phyloP scores from a whole-genome alignment of 768 basidiomycete genomes.

The Kwoniella dendrophila region DNA sequence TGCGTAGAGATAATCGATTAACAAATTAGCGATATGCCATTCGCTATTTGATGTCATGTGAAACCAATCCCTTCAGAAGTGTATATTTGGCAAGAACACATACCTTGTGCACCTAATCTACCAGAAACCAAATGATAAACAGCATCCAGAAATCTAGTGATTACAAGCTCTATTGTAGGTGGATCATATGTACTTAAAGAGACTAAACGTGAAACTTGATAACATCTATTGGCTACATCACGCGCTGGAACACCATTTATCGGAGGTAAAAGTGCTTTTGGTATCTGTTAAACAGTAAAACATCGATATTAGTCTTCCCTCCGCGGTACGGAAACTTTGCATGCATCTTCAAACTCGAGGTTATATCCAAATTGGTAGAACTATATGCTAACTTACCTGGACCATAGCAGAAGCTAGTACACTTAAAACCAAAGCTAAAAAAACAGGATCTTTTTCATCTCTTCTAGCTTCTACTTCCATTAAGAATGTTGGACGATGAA shows the following conservation, averaged over 20 bases:
- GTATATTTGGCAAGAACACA: background rate
- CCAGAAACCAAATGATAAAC: slow-evolving; percentile 11
- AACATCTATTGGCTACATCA: slow-evolving; percentile 7
- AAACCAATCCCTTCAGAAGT: background rate
- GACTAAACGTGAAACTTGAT: slow-evolving; percentile 8
- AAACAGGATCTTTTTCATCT: slow-evolving; percentile 63
- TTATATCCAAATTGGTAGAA: background rate
- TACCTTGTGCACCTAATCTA: slow-evolving; percentile 11
- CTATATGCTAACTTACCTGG: slow-evolving; percentile 61
- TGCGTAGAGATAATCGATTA: background rate
- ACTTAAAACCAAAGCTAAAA: slow-evolving; percentile 57
- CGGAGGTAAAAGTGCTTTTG: slow-evolving; percentile 10
- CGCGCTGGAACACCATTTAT: slow-evolving; percentile 5
- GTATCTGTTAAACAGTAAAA: background rate
- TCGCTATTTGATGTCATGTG: too few relatives aligned
- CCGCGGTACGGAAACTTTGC: background rate
- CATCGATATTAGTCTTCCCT: background rate
- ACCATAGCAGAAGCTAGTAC: slow-evolving; percentile 80
- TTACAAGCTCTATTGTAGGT: slow-evolving; percentile 11
- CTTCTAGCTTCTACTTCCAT: slow-evolving; percentile 74
- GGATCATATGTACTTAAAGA: slow-evolving; percentile 12
- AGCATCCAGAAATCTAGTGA: slow-evolving; percentile 4
- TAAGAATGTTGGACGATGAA: slow-evolving; percentile 90
- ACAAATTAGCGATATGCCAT: background rate
- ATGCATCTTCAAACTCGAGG: background rate